Percentiles rank a stretch among this genome's conserved stretches.
These are phyloP conservation scores for Trichoderma semiorbis DNA, from an alignment of 2,329 filamentous ascomycete genomes.

Conservation along the genomic window DNA sequence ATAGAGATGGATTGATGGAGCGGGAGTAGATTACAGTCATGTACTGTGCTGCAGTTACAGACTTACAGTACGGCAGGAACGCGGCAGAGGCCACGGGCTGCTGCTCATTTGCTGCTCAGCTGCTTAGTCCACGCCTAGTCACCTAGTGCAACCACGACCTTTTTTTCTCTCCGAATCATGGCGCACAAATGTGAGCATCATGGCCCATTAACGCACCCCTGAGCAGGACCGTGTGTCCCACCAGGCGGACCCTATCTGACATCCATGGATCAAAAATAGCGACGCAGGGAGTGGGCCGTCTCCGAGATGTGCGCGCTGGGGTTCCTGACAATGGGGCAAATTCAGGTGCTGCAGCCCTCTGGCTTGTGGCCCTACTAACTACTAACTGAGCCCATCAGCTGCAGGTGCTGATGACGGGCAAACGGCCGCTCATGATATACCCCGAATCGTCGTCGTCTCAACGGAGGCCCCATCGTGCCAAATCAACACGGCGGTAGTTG, in stretches of 20 bases:
- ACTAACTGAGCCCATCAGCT: constrained; percentile 2
- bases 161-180: constrained; percentile 13
- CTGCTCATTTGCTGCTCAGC: constrained; percentile 5
- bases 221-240: constrained; percentile 14
- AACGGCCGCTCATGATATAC: background rate
- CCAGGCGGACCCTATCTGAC: constrained; percentile 15
- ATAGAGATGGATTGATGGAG: background rate
- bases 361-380: background rate
- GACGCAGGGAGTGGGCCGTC: constrained; percentile 9
- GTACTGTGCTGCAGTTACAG: background rate
- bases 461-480: background rate
- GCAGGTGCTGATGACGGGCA: constrained; percentile 2
- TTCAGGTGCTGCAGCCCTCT: constrained; percentile 1
- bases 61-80: background rate
- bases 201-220: constrained; percentile 10
- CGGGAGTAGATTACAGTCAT: background rate
- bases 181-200: background rate
- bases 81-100: background rate
- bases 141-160: background rate
- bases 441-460: background rate
- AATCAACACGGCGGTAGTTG: background rate
- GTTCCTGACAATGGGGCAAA: constrained; percentile 14
- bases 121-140: constrained; percentile 4
- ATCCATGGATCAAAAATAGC: constrained; percentile 17
- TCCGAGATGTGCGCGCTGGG: constrained; percentile 14